These are phyloP conservation scores for Sherardia arvensis DNA, from an alignment of 257 asterid species.

Conservation along the genomic window DNA sequence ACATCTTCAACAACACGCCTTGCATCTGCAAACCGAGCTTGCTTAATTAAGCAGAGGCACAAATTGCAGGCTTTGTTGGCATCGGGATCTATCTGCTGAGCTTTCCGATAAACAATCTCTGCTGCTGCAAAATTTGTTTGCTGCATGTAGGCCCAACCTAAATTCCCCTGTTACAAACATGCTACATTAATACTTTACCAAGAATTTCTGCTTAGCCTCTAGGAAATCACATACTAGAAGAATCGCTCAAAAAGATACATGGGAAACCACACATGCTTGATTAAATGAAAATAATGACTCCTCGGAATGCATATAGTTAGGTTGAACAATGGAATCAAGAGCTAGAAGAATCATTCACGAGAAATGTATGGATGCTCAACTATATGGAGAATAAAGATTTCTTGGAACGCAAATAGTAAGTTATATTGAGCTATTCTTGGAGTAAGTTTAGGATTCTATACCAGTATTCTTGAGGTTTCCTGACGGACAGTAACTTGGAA, in stretches of 20 bases:
- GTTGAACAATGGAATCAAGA: not conserved
- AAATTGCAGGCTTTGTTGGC: conserved; percentile 81
- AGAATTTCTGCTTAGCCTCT: not conserved
- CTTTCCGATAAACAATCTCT: conserved; percentile 58
- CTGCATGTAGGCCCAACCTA: conserved; percentile 98
- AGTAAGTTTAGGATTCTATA: not conserved
- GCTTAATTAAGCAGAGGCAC: conserved; percentile 57
- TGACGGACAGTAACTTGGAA: conserved; percentile 81
- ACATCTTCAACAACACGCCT: conserved; percentile 50
- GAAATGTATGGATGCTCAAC: not conserved
- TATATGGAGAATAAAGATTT: not conserved
- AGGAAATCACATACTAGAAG: not conserved
- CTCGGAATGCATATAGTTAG: not conserved
- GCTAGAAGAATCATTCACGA: not conserved
- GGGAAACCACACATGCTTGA: not conserved
- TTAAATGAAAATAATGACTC: not conserved
- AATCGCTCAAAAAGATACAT: not conserved
- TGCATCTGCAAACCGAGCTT: conserved; percentile 53
- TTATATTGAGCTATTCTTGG: not conserved
- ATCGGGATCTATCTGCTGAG: conserved; percentile 72
- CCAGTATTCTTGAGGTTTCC: conserved; percentile 87
- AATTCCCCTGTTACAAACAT: conserved; percentile 44
- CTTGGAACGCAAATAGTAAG: not conserved
- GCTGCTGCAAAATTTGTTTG: conserved; percentile 54
- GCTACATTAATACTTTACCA: no score